Conservation (phyloP, 345 rosid species). For the Capsella bursapastoris region DNA sequence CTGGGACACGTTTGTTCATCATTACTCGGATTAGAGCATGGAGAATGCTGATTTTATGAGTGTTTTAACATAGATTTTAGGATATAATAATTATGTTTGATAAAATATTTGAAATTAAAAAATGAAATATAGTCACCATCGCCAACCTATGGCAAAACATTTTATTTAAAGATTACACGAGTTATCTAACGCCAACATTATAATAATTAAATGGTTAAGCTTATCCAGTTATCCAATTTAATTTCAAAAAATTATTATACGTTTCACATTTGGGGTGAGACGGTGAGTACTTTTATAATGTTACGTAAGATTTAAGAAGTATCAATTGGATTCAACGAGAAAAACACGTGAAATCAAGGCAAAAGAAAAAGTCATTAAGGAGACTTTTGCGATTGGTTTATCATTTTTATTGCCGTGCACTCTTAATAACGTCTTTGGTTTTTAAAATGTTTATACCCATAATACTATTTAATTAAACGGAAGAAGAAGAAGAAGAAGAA, state of each 20-base stretch:
- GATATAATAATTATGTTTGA: too few species aligned
- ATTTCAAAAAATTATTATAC: neutral
- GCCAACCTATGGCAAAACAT: neutral
- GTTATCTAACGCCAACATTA: neutral
- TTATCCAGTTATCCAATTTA: neutral
- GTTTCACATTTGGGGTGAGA: neutral
- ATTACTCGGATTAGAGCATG: too few species aligned
- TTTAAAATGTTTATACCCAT: neutral
- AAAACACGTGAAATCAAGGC: neutral
- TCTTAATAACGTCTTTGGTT: neutral
- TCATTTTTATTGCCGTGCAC: neutral
- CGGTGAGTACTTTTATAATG: neutral
- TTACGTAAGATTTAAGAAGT: neutral
- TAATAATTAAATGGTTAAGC: neutral
- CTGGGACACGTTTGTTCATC: too few species aligned
- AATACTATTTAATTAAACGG: neutral
- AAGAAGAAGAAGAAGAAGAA: too few species aligned
- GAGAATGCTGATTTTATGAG: too few species aligned
- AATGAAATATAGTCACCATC: neutral
- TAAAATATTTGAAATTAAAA: too few species aligned
- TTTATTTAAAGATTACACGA: neutral
- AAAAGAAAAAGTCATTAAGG: slow-evolving; percentile 9
- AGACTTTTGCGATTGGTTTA: neutral
- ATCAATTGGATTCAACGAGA: neutral
- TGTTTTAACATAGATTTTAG: too few species aligned